Base-by-base conservation (phyloP, 2,329 filamentous ascomycete species). In the Zymoseptoria passerinii region DNA sequence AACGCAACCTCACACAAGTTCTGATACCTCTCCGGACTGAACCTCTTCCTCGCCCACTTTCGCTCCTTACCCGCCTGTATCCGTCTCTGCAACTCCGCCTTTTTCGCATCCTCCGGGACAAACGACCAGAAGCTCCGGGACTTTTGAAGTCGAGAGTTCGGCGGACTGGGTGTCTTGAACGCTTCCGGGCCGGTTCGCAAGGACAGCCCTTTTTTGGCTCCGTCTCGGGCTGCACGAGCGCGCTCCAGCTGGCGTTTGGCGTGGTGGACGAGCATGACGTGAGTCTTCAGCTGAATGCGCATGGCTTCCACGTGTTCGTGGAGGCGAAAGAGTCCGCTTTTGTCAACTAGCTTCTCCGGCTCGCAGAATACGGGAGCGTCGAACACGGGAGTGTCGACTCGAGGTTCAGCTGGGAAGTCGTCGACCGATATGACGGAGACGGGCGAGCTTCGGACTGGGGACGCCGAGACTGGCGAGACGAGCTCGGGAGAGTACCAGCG, bases 251-350 rank as follows among this genome's bases (percentile, higher is more conserved):
- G 35, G 35, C 35, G 35, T 44, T 65, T 65, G 13, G 57, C 70
- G 18, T 60, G 69, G 59, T 58, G 71, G 61, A 66, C 71, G 58
- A 61, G 68, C 55, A 52, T 68, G 68, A 63, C 72, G 71, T 66
- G 76, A 60, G 56, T 73, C 54, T 60, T 70, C 60, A 65, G 66
- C 67, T 66, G 75, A 59, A 54, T 68, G 61, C 58, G 61, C 58
- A 72, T 61, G n/a, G 63, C 66, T 10, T 51, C 19, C 10, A 71
- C 49, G 48, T 71, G 67, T 2, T 61, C 58, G 3, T 48, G 54
- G 58, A 63, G 61, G 61, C 20, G 66, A 53, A 48, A 48, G 3
- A 54, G 52, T 48, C 10, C 35, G 16, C 16, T 16, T 44, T n/a
- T 13, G 16, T 61, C 58, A 4, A 29, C 54, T 58, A 62, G 61